phyloP scores from a whole-genome alignment of 2,329 filamentous ascomycete species.

The Neospermospora avenae region DNA sequence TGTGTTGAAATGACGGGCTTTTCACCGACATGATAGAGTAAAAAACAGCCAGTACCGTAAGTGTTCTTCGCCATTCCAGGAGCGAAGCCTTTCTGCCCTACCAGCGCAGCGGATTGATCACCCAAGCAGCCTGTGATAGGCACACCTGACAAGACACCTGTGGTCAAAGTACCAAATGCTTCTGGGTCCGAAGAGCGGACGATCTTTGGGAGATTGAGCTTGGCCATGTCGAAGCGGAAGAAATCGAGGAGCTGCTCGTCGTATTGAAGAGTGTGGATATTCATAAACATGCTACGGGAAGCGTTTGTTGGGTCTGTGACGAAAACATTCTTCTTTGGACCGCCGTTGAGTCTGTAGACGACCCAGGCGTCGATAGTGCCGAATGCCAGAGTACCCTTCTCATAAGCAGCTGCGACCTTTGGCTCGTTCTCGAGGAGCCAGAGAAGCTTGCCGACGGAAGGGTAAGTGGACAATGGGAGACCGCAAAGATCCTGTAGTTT shows the following conservation, averaged over 20 bases:
- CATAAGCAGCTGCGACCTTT: constrained; percentile 66
- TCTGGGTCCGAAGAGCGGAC: constrained; percentile 68
- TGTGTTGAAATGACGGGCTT: constrained; percentile 77
- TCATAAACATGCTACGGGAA: constrained; percentile 84
- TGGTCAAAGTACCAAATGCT: constrained; percentile 62
- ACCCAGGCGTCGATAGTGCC: constrained; percentile 82
- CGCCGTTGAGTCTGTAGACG: constrained; percentile 74
- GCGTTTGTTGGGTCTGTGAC: constrained; percentile 81
- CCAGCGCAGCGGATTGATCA: constrained; percentile 77
- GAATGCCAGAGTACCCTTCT: constrained; percentile 68
- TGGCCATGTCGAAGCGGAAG: constrained; percentile 67
- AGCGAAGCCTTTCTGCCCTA: constrained; percentile 74
- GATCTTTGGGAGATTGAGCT: constrained; percentile 70
- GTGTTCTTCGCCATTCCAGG: constrained; percentile 81
- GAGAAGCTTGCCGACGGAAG: constrained; percentile 72
- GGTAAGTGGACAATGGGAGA: constrained; percentile 77
- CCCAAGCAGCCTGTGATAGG: constrained; percentile 75
- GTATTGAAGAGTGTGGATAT: constrained; percentile 71
- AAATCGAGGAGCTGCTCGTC: constrained; percentile 70
- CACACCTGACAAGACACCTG: constrained; percentile 61
- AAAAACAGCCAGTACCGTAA: constrained; percentile 81
- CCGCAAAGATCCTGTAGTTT: constrained; percentile 67
- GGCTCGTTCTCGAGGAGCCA: constrained; percentile 72
- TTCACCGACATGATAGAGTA: constrained; percentile 77
- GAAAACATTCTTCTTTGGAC: constrained; percentile 60